phyloP scores from a whole-genome alignment of 768 basidiomycete species.

The Suillus occidentalis region DNA sequence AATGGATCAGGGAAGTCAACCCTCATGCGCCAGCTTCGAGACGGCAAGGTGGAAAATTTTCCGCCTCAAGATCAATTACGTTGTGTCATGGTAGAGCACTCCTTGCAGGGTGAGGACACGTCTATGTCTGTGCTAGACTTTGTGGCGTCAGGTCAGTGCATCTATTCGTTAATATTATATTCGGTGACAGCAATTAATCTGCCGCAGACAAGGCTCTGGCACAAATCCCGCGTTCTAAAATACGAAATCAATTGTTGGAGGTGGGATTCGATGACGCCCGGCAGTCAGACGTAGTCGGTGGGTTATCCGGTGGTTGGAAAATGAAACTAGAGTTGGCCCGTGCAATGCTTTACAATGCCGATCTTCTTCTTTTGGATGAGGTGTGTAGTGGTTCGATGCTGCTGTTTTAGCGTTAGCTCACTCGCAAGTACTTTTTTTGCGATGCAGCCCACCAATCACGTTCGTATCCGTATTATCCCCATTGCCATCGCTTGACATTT shows the following conservation, averaged over 20 bases:
- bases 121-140: slow-evolving; percentile 85
- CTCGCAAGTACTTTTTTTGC: slow-evolving; percentile 19
- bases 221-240: slow-evolving; percentile 62
- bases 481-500: slow-evolving; percentile 16
- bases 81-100: slow-evolving; percentile 97
- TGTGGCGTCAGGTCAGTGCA: slow-evolving; percentile 70
- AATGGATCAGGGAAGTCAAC: slow-evolving; percentile 97
- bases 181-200: slow-evolving; percentile 7
- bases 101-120: slow-evolving; percentile 90
- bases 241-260: slow-evolving; percentile 75
- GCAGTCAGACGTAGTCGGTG: slow-evolving; percentile 83
- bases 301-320: slow-evolving; percentile 97
- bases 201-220: slow-evolving; percentile 66
- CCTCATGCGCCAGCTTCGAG: slow-evolving; percentile 91
- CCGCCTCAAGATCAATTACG: slow-evolving; percentile 84
- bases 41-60: slow-evolving; percentile 96
- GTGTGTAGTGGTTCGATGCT: slow-evolving; percentile 34
- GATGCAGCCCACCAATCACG: slow-evolving; percentile 85
- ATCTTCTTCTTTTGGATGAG: slow-evolving; percentile 84
- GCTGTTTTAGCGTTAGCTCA: slow-evolving; percentile 8
- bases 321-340: slow-evolving; percentile 97
- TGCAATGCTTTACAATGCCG: slow-evolving; percentile 96
- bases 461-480: slow-evolving; percentile 40
- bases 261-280: slow-evolving; percentile 90
- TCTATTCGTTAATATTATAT: slow-evolving; percentile 7